Conservation (phyloP, 2,329 filamentous ascomycete species). For the Leptoxyphium fumago region DNA sequence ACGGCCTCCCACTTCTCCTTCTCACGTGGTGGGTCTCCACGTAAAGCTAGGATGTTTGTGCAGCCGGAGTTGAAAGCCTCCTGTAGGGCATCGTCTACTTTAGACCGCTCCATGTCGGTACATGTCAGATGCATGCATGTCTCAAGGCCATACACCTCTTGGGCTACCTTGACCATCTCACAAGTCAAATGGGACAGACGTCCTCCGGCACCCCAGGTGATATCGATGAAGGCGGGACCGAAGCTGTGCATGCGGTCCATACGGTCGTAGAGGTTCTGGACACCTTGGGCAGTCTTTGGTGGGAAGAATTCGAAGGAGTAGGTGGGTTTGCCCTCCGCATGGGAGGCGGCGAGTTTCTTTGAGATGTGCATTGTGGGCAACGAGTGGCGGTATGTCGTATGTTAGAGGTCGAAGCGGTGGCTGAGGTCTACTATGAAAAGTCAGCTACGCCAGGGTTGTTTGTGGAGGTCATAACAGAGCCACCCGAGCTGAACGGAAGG, state of each 20-base stretch:
- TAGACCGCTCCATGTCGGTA: slow-evolving; percentile 90
- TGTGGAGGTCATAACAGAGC: neutral
- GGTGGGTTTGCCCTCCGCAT: slow-evolving; percentile 64
- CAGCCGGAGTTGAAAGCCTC: slow-evolving; percentile 89
- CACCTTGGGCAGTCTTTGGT: slow-evolving; percentile 91
- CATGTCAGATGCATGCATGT: slow-evolving; percentile 99
- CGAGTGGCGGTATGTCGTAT: neutral
- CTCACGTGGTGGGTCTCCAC: slow-evolving; percentile 86
- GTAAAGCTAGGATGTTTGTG: slow-evolving; percentile 88
- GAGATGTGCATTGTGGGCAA: slow-evolving; percentile 74
- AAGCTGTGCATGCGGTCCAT: slow-evolving; percentile 98
- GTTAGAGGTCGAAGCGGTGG: neutral
- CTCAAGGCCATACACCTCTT: slow-evolving; percentile 88
- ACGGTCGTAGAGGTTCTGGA: slow-evolving; percentile 97
- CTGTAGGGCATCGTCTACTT: slow-evolving; percentile 75
- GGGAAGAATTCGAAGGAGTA: slow-evolving; percentile 99
- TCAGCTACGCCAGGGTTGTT: too few relatives aligned
- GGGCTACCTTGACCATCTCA: slow-evolving; percentile 94
- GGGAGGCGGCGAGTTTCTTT: slow-evolving; percentile 72
- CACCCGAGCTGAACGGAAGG: neutral
- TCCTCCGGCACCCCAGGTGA: slow-evolving; percentile 95
- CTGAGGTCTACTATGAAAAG: too few relatives aligned
- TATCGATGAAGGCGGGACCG: slow-evolving; percentile 90
- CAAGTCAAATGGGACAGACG: slow-evolving; percentile 81
- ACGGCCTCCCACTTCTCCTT: slow-evolving; percentile 85